Conservation (phyloP, 2,329 filamentous ascomycete genomes). For the Fusarium sp. region DNA sequence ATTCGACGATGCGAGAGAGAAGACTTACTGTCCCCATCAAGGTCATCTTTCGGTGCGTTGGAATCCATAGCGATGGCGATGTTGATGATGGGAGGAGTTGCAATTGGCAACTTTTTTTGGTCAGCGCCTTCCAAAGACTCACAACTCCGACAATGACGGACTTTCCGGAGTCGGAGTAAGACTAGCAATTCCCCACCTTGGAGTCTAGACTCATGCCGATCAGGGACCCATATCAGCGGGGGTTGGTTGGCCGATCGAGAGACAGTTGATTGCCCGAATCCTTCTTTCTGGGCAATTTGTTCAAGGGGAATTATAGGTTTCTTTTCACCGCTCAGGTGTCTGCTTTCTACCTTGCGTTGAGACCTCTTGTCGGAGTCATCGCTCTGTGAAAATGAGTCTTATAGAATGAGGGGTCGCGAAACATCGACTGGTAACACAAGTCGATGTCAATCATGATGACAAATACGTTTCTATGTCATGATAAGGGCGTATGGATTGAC, state of each 20-base stretch:
- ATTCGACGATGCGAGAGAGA: fast-evolving
- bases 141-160: conserved; percentile 1
- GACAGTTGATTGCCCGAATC: background rate
- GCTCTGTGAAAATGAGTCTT: background rate
- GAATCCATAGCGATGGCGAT: background rate
- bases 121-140: conserved; percentile 7
- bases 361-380: too few species aligned
- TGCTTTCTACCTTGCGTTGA: background rate
- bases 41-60: conserved; percentile 1
- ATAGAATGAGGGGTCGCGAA: background rate
- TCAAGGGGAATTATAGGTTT: fast-evolving
- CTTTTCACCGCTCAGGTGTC: background rate
- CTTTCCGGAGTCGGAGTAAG: conserved; percentile 31
- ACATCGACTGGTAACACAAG: background rate
- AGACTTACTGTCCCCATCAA: conserved; percentile 29
- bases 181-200: conserved; percentile 6
- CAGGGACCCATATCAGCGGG: background rate
- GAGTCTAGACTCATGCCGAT: background rate
- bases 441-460: background rate
- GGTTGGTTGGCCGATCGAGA: background rate
- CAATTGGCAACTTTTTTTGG: background rate
- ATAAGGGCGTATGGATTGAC: background rate
- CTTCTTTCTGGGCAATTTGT: too few species aligned
- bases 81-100: background rate
- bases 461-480: background rate